A percentile compares a stretch with the other conserved stretches of the same genome.
These are phyloP conservation scores for Ophiostoma perfectum DNA, from an alignment of 2,329 filamentous ascomycete genomes.

Conservation along the genomic window DNA sequence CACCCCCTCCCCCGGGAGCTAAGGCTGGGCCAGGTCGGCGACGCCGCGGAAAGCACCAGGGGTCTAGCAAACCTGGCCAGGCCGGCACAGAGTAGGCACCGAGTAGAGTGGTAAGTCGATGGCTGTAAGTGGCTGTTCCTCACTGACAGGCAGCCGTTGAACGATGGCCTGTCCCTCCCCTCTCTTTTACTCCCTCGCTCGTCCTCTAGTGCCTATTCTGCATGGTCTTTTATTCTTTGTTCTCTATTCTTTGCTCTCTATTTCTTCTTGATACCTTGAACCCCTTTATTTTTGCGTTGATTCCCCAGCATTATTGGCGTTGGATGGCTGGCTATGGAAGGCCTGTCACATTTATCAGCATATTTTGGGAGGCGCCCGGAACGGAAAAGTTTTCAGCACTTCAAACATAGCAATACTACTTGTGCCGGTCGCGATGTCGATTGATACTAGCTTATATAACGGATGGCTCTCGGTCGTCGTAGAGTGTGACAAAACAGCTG, in stretches of 20 bases:
- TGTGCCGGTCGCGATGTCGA: background rate
- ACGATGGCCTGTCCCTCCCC: too few species aligned
- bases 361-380: background rate
- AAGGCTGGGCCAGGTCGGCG: background rate
- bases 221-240: too few species aligned
- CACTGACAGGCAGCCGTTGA: too few species aligned
- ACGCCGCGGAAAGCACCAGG: background rate
- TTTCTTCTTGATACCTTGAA: background rate
- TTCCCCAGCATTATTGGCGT: constrained; percentile 1
- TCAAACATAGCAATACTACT: background rate
- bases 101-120: too few species aligned
- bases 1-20: background rate
- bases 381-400: background rate
- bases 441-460: too few species aligned
- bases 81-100: too few species aligned
- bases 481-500: too few species aligned
- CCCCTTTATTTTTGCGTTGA: background rate
- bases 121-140: too few species aligned
- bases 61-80: too few species aligned
- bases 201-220: too few species aligned
- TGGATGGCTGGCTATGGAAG: constrained; percentile 1
- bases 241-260: background rate
- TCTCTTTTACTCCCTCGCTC: too few species aligned
- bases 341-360: background rate
- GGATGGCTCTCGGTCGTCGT: too few species aligned